A percentile compares a stretch with the other conserved stretches of the same genome.
These are phyloP conservation scores for Bipolaris bicolor DNA, from an alignment of 2,329 filamentous ascomycete species.

Conservation along the genomic window DNA sequence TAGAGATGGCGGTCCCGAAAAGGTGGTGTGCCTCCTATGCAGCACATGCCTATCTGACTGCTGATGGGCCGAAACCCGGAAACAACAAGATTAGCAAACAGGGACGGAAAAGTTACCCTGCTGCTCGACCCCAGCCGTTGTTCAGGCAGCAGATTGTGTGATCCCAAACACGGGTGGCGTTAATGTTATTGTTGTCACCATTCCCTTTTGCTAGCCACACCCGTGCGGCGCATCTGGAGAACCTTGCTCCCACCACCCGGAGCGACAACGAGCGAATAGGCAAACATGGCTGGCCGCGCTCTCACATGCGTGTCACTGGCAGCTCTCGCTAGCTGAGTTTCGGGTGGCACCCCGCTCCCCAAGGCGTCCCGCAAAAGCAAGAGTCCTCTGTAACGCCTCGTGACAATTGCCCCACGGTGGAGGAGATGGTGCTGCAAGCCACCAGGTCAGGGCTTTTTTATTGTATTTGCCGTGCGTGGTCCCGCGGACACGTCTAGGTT, in stretches of 20 bases:
- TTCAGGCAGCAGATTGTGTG: slow-evolving; percentile 27
- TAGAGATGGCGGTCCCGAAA: slow-evolving; percentile 15
- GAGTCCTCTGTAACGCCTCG: slow-evolving; percentile 24
- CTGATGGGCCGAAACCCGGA: slow-evolving; percentile 15
- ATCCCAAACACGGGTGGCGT: slow-evolving; percentile 39
- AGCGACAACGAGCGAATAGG: slow-evolving; percentile 29
- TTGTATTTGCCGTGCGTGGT: slow-evolving; percentile 12
- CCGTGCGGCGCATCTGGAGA: slow-evolving; percentile 43
- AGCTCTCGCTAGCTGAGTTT: slow-evolving; percentile 14
- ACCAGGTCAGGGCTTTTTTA: slow-evolving; percentile 10
- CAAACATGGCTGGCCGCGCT: slow-evolving; percentile 15
- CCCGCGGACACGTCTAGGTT: background rate
- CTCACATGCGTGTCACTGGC: slow-evolving; percentile 34
- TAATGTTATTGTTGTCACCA: slow-evolving; percentile 27
- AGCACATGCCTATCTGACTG: slow-evolving; percentile 27
- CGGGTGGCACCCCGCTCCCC: slow-evolving; percentile 17
- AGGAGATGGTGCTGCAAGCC: slow-evolving; percentile 21
- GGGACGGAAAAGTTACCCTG: slow-evolving; percentile 2
- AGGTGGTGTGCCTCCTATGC: slow-evolving; percentile 20
- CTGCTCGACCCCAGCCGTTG: slow-evolving; percentile 10
- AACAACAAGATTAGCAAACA: slow-evolving; percentile 19
- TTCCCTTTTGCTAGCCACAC: slow-evolving; percentile 36
- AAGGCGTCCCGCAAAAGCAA: slow-evolving; percentile 19
- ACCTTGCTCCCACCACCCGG: slow-evolving; percentile 26
- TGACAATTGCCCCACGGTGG: slow-evolving; percentile 18